phyloP scores from a whole-genome alignment of 768 basidiomycete species.

The Podaxis sp. region DNA sequence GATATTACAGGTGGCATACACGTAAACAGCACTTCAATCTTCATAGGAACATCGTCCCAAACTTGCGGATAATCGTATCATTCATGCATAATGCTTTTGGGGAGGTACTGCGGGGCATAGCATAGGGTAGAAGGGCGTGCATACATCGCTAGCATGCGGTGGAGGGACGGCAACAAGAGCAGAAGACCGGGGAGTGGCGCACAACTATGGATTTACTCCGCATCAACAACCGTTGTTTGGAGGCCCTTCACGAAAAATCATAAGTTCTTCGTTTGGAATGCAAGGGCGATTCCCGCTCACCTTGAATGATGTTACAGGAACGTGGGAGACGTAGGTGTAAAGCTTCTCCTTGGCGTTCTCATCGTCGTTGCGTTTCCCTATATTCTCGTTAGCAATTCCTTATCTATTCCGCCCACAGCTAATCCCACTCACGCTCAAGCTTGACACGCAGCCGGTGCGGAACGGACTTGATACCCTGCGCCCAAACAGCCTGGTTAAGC shows the following conservation, averaged over 20 bases:
- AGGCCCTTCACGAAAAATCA: constrained; percentile 55
- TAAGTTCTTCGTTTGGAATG: background rate
- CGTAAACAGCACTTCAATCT: no score
- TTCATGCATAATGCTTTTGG: constrained; percentile 2
- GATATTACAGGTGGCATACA: no score
- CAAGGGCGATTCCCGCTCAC: constrained; percentile 36
- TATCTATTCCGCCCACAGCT: background rate
- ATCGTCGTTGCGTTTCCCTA: constrained; percentile 98
- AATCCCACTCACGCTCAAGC: constrained; percentile 70
- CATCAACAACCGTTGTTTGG: constrained; percentile 79
- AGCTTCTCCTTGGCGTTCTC: constrained; percentile 99
- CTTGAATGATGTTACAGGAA: constrained; percentile 82
- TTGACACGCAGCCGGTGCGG: constrained; percentile 91
- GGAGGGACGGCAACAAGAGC: background rate
- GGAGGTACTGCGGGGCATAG: background rate
- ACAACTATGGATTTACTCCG: constrained; percentile 48
- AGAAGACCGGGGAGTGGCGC: background rate
- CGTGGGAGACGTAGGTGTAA: constrained; percentile 85
- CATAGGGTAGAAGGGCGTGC: constrained; percentile 3
- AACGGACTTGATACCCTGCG: constrained; percentile 88
- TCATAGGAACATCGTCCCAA: no score
- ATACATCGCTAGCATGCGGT: constrained; percentile 1
- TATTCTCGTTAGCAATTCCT: constrained; percentile 7
- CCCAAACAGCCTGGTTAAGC: constrained; percentile 96
- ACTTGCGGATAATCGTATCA: background rate